phyloP scores from a whole-genome alignment of 495 filamentous ascomycete species.

The Geopyxis carbonaria region DNA sequence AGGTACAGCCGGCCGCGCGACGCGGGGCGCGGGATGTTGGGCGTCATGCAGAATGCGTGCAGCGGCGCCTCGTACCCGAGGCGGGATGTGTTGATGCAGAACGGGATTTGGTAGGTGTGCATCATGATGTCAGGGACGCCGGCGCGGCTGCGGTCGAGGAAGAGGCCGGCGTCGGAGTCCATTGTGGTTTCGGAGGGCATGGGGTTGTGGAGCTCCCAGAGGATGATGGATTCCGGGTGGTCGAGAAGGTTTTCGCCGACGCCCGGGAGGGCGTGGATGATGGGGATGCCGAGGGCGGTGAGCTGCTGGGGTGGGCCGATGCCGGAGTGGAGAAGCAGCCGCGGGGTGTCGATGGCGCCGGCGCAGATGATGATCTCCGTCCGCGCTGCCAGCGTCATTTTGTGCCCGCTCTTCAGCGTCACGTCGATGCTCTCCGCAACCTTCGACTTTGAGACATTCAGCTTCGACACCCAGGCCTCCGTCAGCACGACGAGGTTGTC shows the following conservation, averaged over 20 bases:
- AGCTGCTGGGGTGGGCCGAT: constrained; percentile 55
- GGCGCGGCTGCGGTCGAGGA: constrained; percentile 51
- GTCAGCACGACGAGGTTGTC: constrained; percentile 66
- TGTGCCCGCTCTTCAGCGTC: constrained; percentile 45
- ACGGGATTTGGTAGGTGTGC: constrained; percentile 60
- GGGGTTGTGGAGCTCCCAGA: constrained; percentile 67
- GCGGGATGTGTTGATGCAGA: constrained; percentile 41
- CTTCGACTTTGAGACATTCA: constrained; percentile 42
- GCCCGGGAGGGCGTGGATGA: constrained; percentile 54
- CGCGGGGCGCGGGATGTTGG: constrained; percentile 71
- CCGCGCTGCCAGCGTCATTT: constrained; percentile 42
- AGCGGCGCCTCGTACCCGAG: constrained; percentile 53
- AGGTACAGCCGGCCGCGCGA: constrained; percentile 57
- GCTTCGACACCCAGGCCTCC: constrained; percentile 58
- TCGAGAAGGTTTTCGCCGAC: constrained; percentile 68
- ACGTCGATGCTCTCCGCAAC: constrained; percentile 48
- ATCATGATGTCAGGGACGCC: constrained; percentile 68
- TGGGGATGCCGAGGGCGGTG: constrained; percentile 43
- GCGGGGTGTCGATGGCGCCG: constrained; percentile 60
- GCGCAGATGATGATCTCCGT: constrained; percentile 61
- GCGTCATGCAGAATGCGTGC: constrained; percentile 81
- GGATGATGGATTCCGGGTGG: constrained; percentile 61
- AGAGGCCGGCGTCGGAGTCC: constrained; percentile 73
- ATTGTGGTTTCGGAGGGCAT: constrained; percentile 64
- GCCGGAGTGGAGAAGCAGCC: constrained; percentile 58